Base-by-base conservation (phyloP, 768 basidiomycete genomes). In the Agrocybe praecox region DNA sequence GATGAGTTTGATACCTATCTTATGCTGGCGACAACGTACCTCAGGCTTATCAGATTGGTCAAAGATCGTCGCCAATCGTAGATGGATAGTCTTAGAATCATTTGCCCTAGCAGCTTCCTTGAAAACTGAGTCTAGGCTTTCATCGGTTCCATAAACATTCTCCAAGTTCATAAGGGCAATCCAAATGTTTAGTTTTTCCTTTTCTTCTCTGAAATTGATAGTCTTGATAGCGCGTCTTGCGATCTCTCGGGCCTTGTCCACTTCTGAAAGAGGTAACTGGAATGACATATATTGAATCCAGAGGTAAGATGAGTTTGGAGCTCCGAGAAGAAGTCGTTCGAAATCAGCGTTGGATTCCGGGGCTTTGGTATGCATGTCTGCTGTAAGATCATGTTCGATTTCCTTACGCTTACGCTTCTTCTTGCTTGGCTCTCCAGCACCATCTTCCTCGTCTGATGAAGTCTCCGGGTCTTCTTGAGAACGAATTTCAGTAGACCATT, bases 241-340 rank as follows among this genome's bases (percentile, higher is more conserved):
- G 50, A 95, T 87, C 68, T 90, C 88, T 44, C 94, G 84, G 14
- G 96, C 97, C 72, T 96, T 97, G 65, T 95, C 96, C 53, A 97
- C 78, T 73, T 99, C 96, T 26, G 96, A 93, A n/a, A 99, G 83
- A 62, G 94, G 94, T 11, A 98, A 79, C 65, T 96, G 94, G 84
- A 98, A 96, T 9, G 97, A 96, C 94, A 99, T 98, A 72, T 95
- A 99, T 71, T 98, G 96, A 56, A 99, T 88, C 97, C 97, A 99
- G 32, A 98, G 81, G 74, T 90, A 97, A 0, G 97, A 98, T 7
- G 96, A 98, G 69, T 97, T 94, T 1, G 97, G 96, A 0, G 96
- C 95, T 24, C 93, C 92, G 36, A 98, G 80, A 46, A 99, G 82
- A 33, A 92, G 75, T 12, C 97, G 86, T 72, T 99, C 97, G 64